Evolutionary conservation across 148 eudicot genomes (phyloP).

Genomic region (Spergularia marina): DNA sequence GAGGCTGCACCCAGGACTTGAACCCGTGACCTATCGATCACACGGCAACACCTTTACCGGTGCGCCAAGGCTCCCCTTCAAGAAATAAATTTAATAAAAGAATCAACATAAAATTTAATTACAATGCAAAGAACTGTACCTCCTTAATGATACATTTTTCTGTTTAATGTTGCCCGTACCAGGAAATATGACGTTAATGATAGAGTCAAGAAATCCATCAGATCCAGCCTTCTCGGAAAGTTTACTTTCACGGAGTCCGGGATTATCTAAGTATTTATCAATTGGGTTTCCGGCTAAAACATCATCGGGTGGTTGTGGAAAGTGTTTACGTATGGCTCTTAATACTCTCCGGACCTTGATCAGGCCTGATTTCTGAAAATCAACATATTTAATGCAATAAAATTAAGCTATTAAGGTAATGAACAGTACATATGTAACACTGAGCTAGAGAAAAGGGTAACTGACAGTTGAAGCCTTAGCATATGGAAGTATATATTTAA

Average conservation of each 20-base stretch:
- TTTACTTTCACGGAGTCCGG: slow-evolving; percentile 75
- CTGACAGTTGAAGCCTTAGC: slow-evolving; percentile 96
- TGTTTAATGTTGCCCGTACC: slow-evolving; percentile 49
- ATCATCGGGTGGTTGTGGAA: slow-evolving; percentile 86
- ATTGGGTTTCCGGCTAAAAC: slow-evolving; percentile 74
- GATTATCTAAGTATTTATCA: slow-evolving; percentile 83
- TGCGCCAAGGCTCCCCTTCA: too few species aligned
- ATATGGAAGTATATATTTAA: slow-evolving; percentile 89
- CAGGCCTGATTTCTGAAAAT: slow-evolving; percentile 73
- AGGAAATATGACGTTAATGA: slow-evolving; percentile 52
- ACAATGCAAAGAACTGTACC: slow-evolving; percentile 41
- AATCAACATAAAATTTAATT: background rate
- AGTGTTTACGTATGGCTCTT: slow-evolving; percentile 94
- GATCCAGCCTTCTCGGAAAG: slow-evolving; percentile 88
- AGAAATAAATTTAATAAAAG: slow-evolving; percentile 1
- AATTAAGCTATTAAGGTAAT: slow-evolving; percentile 16
- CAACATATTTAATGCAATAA: slow-evolving; percentile 26
- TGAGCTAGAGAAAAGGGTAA: slow-evolving; percentile 15
- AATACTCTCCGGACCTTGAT: slow-evolving; percentile 85
- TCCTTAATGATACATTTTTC: slow-evolving; percentile 37
- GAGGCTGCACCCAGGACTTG: too few species aligned
- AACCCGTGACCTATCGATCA: too few species aligned
- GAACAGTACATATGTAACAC: background rate
- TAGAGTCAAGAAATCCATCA: slow-evolving; percentile 62
- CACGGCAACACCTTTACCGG: background rate